Percentiles rank a stretch among this genome's conserved stretches.
Evolutionary conservation across 305 asterid genomes (phyloP).

Genomic region (Solanum chacoense): DNA sequence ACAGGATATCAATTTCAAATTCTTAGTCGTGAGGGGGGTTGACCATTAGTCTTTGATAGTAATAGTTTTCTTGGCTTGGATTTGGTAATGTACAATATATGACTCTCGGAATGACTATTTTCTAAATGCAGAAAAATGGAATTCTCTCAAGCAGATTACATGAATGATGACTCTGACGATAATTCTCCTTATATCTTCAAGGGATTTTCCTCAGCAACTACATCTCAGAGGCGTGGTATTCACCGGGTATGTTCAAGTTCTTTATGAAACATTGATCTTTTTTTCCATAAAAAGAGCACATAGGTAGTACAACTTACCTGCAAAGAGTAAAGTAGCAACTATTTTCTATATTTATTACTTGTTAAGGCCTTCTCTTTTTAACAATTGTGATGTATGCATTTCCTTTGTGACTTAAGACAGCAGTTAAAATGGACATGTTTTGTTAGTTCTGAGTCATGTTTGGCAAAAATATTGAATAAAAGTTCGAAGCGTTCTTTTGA

Average conservation of each 20-base stretch:
- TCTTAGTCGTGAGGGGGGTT: not conserved
- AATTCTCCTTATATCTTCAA: not conserved
- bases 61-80: not conserved
- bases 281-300: not conserved
- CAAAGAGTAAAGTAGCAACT: not conserved
- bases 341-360: not conserved
- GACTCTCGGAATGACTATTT: not conserved
- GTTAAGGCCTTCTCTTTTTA: not conserved
- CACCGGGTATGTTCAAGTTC: not conserved
- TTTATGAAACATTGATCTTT: not conserved
- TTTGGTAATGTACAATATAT: not conserved
- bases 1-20: not conserved
- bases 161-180: not conserved
- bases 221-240: not conserved
- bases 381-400: not conserved
- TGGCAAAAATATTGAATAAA: not conserved
- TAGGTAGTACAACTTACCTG: not conserved
- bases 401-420: not conserved
- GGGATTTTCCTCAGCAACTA: not conserved
- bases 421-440: not conserved
- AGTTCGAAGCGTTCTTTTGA: not conserved
- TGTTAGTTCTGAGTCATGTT: not conserved
- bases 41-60: not conserved
- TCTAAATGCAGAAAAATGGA: not conserved
- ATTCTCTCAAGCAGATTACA: not conserved